Evolutionary conservation across 164 flowering plant species (phyloP).

Genomic region (Nelumbo lutea): DNA sequence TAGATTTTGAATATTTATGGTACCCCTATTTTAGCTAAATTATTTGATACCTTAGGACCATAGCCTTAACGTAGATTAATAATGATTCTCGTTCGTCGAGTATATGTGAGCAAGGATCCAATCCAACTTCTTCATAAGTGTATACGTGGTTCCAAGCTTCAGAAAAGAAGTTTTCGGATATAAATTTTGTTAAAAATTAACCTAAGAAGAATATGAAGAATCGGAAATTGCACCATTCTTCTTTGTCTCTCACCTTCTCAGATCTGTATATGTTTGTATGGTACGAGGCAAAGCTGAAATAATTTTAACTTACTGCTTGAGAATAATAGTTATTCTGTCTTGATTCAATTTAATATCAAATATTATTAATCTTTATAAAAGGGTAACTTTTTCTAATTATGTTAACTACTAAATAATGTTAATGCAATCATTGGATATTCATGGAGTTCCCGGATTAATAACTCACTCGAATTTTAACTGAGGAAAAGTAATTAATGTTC

Average conservation of each 20-base stretch:
- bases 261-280: neutral
- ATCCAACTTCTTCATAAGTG: neutral
- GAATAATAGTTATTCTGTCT: too few species aligned
- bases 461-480: constrained; percentile 22
- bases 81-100: neutral
- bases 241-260: too few species aligned
- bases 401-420: neutral
- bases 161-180: neutral
- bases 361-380: neutral
- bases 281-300: too few species aligned
- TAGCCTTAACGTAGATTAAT: neutral
- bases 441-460: constrained; percentile 8
- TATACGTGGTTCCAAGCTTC: neutral
- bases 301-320: too few species aligned
- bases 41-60: too few species aligned
- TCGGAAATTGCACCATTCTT: too few species aligned
- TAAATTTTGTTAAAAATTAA: too few species aligned
- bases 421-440: constrained; percentile 7
- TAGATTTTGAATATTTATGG: too few species aligned
- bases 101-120: neutral
- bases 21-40: too few species aligned
- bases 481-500: constrained; percentile 31
- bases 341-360: neutral
- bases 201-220: too few species aligned
- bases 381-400: neutral